Conservation (phyloP, 345 rosid species). For the Arabidopsis arenosa region DNA sequence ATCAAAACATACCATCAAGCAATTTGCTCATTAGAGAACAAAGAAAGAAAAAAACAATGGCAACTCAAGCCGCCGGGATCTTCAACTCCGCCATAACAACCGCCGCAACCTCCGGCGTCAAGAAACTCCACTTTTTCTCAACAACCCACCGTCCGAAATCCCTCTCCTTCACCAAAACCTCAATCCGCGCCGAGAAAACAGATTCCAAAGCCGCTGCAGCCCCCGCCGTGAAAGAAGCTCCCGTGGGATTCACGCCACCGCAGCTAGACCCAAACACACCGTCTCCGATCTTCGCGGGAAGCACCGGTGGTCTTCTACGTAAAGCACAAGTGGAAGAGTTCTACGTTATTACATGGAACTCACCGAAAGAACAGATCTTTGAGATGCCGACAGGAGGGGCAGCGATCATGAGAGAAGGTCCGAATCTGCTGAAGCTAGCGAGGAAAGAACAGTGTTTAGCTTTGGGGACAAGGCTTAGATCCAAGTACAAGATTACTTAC, state of each 20-base stretch:
- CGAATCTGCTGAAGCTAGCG: slow-evolving; percentile 86
- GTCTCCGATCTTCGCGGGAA: slow-evolving; percentile 90
- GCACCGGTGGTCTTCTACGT: slow-evolving; percentile 79
- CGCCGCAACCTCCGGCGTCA: slow-evolving; percentile 49
- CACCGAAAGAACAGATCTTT: slow-evolving; percentile 89
- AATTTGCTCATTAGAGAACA: slow-evolving; percentile 9
- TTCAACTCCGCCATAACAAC: slow-evolving; percentile 62
- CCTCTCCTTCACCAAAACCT: slow-evolving; percentile 47
- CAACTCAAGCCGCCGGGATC: slow-evolving; percentile 72
- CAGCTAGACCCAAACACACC: slow-evolving; percentile 85
- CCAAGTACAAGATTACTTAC: slow-evolving; percentile 97
- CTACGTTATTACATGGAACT: slow-evolving; percentile 94
- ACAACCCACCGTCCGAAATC: slow-evolving; percentile 53
- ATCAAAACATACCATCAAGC: slow-evolving; percentile 16
- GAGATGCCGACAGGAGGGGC: slow-evolving; percentile 99
- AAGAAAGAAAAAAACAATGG: slow-evolving; percentile 47
- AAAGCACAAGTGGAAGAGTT: slow-evolving; percentile 94
- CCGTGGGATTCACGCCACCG: slow-evolving; percentile 85
- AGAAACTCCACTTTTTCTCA: slow-evolving; percentile 51
- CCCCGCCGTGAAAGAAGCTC: slow-evolving; percentile 53
- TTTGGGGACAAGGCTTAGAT: slow-evolving; percentile 85
- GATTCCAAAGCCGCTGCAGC: slow-evolving; percentile 46
- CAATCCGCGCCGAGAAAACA: slow-evolving; percentile 50
- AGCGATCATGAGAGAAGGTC: slow-evolving; percentile 94
- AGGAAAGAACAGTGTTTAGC: slow-evolving; percentile 98